phyloP scores from a whole-genome alignment of 306 rosid species.

The Prunus campanulata region DNA sequence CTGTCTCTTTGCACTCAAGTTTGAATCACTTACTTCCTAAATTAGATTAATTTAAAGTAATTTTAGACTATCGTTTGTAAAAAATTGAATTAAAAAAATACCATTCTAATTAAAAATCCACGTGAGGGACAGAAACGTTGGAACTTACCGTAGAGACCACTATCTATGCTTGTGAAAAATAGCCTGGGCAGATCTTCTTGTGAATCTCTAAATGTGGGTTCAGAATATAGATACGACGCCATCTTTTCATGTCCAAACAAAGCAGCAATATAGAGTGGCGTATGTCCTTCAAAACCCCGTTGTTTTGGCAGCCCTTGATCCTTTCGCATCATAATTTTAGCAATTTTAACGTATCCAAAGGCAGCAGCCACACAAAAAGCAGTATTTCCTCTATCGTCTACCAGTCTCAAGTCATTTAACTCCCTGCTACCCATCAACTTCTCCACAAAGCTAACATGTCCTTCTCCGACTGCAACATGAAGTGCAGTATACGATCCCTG shows the following conservation, averaged over 20 bases:
- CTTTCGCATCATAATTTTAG: not conserved
- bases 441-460: not conserved
- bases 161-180: not conserved
- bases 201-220: no score
- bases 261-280: slow-evolving; percentile 2
- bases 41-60: no score
- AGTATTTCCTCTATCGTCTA: not conserved
- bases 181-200: not conserved
- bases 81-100: no score
- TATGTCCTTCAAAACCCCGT: not conserved
- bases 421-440: not conserved
- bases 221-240: not conserved
- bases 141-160: no score
- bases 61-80: no score
- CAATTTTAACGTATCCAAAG: not conserved
- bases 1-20: no score
- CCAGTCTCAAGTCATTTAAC: not conserved
- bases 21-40: no score
- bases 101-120: no score
- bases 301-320: not conserved
- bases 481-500: not conserved
- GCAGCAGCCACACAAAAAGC: not conserved
- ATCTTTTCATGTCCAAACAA: not conserved
- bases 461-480: not conserved
- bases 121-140: no score